Evolutionary conservation across 164 flowering plant species (phyloP).

Genomic region (Nymphaea colorata): DNA sequence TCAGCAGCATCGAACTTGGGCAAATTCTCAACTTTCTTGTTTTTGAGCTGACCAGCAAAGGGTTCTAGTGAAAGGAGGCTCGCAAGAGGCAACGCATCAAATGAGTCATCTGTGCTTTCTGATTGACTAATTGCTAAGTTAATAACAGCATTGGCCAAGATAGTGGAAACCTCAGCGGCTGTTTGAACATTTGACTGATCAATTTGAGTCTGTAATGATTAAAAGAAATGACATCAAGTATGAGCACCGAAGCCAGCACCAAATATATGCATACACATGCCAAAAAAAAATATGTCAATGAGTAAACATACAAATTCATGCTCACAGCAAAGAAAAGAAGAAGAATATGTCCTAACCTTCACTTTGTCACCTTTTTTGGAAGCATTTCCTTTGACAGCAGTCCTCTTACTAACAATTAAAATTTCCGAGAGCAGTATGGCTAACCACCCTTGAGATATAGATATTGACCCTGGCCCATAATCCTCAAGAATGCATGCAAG

Average conservation of each 20-base stretch:
- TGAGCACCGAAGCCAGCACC: not conserved
- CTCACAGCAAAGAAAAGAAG: too few relatives aligned
- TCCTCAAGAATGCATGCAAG: slow-evolving; percentile 78
- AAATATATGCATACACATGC: not conserved
- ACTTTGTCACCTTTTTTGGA: slow-evolving; percentile 51
- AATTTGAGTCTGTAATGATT: slow-evolving; percentile 48
- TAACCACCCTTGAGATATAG: slow-evolving; percentile 96
- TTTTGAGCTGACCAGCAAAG: slow-evolving; percentile 47
- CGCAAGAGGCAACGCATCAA: slow-evolving; percentile 42
- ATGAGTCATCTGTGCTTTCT: slow-evolving; percentile 23
- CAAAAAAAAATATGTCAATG: not conserved
- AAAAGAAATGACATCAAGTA: not conserved
- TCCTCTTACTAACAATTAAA: slow-evolving; percentile 31
- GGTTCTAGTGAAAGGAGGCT: slow-evolving; percentile 85
- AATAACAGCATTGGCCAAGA: slow-evolving; percentile 66
- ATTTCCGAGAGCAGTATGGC: slow-evolving; percentile 55
- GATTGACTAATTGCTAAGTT: slow-evolving; percentile 52
- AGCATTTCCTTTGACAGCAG: slow-evolving; percentile 31
- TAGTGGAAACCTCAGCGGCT: slow-evolving; percentile 48
- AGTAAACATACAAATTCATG: not conserved
- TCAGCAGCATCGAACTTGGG: slow-evolving; percentile 63
- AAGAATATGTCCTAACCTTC: slow-evolving; percentile 31
- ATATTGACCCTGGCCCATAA: slow-evolving; percentile 65
- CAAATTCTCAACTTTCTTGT: slow-evolving; percentile 38
- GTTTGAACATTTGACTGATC: slow-evolving; percentile 58